Percentiles rank a stretch among this genome's conserved stretches.
phyloP scores from a whole-genome alignment of 768 basidiomycete genomes.

The Amanita rubescens region DNA sequence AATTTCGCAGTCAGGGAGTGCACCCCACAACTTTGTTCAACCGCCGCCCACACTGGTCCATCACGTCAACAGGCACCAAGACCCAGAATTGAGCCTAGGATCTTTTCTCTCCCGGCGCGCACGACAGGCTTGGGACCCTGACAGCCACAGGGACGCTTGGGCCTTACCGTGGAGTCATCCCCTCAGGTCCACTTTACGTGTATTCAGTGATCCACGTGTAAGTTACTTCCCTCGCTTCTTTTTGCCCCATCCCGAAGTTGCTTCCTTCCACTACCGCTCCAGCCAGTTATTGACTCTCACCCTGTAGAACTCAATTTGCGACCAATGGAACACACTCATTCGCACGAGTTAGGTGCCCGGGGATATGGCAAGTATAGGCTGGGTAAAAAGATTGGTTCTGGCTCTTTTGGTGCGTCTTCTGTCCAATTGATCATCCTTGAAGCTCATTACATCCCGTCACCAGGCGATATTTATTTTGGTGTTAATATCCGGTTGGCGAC shows the following conservation, averaged over 20 bases:
- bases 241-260: conserved; percentile 9
- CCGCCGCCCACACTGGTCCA: no score
- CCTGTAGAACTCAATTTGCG: conserved; percentile 16
- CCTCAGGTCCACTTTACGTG: conserved; percentile 19
- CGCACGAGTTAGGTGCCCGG: conserved; percentile 75
- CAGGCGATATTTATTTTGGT: conserved; percentile 98
- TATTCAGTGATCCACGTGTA: conserved; percentile 36
- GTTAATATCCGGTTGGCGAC: conserved; percentile 99
- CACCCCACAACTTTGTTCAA: no score
- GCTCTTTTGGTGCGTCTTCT: conserved; percentile 81
- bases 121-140: no score
- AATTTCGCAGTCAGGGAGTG: no score
- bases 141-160: no score
- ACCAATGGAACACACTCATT: conserved; percentile 63
- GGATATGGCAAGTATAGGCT: conserved; percentile 96
- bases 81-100: no score
- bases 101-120: no score
- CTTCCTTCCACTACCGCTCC: conserved; percentile 10
- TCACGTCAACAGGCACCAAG: no score
- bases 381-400: conserved; percentile 98
- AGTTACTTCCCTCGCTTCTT: conserved; percentile 14
- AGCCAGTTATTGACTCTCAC: conserved; percentile 12
- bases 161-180: no score
- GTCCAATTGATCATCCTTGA: conserved; percentile 3
- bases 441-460: conserved; percentile 8